These are phyloP conservation scores for Aspergillus versicolor DNA, from an alignment of 2,329 filamentous ascomycete species.

Conservation along the genomic window DNA sequence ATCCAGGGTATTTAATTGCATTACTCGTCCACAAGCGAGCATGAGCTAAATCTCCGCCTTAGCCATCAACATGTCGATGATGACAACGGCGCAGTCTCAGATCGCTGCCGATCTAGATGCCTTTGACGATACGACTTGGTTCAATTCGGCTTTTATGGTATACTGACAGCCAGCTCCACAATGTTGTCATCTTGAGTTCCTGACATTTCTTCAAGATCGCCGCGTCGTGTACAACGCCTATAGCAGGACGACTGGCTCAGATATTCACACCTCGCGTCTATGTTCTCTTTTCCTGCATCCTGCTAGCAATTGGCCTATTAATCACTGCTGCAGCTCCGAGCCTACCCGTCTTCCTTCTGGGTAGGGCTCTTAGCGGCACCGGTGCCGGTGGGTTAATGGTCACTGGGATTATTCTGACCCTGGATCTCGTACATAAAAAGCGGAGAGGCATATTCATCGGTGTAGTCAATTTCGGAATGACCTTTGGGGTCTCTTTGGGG, in stretches of 20 bases:
- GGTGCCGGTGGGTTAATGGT: constrained; percentile 73
- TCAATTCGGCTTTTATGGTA: constrained; percentile 72
- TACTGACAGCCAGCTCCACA: not conserved
- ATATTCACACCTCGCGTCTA: constrained; percentile 70
- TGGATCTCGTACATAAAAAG: constrained; percentile 69
- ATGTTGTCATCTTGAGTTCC: not conserved
- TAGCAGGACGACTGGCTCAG: constrained; percentile 69
- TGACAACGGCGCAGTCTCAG: constrained; percentile 75
- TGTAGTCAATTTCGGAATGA: constrained; percentile 70
- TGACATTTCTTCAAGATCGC: constrained; percentile 48
- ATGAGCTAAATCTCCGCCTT: not conserved
- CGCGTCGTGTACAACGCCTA: constrained; percentile 60
- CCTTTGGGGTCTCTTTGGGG: constrained; percentile 68
- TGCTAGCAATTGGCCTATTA: constrained; percentile 62
- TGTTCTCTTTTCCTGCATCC: constrained; percentile 60
- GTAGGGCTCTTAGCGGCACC: constrained; percentile 65
- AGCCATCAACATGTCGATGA: constrained; percentile 73
- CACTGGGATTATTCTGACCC: constrained; percentile 70
- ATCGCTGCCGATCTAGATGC: constrained; percentile 74
- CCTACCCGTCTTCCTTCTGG: constrained; percentile 65
- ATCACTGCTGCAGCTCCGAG: constrained; percentile 62
- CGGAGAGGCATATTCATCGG: constrained; percentile 72
- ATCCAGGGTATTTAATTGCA: constrained; percentile 15
- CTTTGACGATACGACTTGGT: constrained; percentile 74
- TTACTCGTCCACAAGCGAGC: not conserved